Conservation (phyloP, 2,329 filamentous ascomycete genomes). For the Venturia pyrina region DNA sequence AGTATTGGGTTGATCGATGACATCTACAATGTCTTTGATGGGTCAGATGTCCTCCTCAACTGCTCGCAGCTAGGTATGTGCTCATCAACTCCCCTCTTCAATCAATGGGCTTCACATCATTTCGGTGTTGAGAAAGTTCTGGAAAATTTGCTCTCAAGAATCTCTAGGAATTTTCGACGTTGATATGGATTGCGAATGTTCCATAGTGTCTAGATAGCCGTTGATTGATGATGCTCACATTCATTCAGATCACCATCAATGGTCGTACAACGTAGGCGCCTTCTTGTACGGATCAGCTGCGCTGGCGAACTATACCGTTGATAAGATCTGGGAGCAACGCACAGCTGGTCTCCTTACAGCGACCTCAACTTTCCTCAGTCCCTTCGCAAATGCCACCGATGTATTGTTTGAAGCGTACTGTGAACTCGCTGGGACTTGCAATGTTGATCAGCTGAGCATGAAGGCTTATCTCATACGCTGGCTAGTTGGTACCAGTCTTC, state of each 20-base stretch:
- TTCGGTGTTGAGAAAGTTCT: background rate
- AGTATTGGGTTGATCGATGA: conserved; percentile 44
- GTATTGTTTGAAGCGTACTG: conserved; percentile 59
- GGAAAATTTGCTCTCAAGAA: conserved; percentile 26
- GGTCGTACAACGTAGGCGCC: conserved; percentile 48
- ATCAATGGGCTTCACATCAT: background rate
- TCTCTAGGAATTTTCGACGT: conserved; percentile 15
- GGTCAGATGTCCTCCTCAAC: conserved; percentile 25
- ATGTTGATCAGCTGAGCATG: conserved; percentile 63
- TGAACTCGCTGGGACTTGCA: conserved; percentile 51
- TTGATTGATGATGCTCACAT: background rate
- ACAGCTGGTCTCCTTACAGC: conserved; percentile 46
- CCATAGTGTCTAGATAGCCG: conserved; percentile 17
- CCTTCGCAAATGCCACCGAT: conserved; percentile 35
- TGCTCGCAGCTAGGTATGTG: conserved; percentile 32
- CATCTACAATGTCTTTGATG: conserved; percentile 35
- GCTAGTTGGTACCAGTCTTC: conserved; percentile 35
- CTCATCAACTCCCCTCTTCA: conserved; percentile 14
- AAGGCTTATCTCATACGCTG: conserved; percentile 66
- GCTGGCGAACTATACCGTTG: conserved; percentile 44
- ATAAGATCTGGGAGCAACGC: conserved; percentile 44
- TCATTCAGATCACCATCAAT: conserved; percentile 40
- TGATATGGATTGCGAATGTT: background rate
- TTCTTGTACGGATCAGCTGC: conserved; percentile 45
- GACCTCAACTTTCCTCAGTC: conserved; percentile 44